Base-by-base conservation (phyloP, 2,329 filamentous ascomycete genomes). In the Alternaria triticimaculans region DNA sequence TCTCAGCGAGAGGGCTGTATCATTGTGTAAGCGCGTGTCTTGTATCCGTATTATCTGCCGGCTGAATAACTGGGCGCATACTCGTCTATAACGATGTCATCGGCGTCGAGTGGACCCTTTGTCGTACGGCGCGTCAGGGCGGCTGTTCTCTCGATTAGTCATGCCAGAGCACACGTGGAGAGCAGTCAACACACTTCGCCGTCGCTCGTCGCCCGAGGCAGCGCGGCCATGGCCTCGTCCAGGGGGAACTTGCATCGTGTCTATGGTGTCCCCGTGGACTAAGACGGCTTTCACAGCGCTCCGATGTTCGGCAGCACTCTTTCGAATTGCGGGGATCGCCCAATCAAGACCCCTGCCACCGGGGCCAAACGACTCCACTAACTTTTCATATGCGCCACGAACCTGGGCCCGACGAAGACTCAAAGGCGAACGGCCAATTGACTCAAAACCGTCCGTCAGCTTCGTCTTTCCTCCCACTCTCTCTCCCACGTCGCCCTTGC, bases 31-130 rank as follows among this genome's bases (percentile, higher is more conserved):
- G 65, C 48, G 58, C 10, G 30, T 20, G 11, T 25, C 56, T 49
- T 55, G 8, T 48, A 50, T 14, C n/a, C 20, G 49, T 49, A 51
- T 55, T 11, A 15, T 49, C n/a, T 49, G 18, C 50, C 53, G 59
- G 65, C 50, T 66, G 62, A 62, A 62, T 61, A 54, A 46, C 18
- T 25, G 61, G 44, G 57, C 54, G 63, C 46, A 60, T 59, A 62
- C 89, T 85, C 95, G 91, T 95, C 91, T 67, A 90, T 88, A 65
- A 84, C 82, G 72, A 95, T 72, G 55, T 67, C 67, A 73, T 96
- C 73, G 55, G 62, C 66, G 58, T 80, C 93, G 20, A 97, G 83
- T 5, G 93, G 93, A 1, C 92, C 93, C 79, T 89, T 92, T 5
- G 93, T 96, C 48, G 90, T 87, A 45, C 90, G 88, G 55, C 90